These are phyloP conservation scores for Trypanosoma congolense DNA, from an alignment of 208 protist genomes.

Conservation along the genomic window DNA sequence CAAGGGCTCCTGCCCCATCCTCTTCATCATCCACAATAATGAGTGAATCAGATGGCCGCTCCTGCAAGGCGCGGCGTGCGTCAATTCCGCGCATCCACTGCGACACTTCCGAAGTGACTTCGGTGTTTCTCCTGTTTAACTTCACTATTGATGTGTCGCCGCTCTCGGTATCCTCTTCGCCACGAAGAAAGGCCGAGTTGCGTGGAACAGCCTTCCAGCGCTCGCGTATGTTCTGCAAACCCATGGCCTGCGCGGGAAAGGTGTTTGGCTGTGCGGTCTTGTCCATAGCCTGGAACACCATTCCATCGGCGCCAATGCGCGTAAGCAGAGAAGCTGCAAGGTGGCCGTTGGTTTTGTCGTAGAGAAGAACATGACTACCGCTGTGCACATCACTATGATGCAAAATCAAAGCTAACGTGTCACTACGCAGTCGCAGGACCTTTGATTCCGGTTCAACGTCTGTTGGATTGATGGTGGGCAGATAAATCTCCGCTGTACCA, in stretches of 20 bases:
- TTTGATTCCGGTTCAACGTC: constrained; percentile 48
- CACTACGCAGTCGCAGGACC: constrained; percentile 65
- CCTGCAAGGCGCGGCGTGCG: constrained; percentile 46
- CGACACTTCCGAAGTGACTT: constrained; percentile 23
- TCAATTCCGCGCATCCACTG: constrained; percentile 79
- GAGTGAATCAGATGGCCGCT: constrained; percentile 62
- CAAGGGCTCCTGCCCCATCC: constrained; percentile 30
- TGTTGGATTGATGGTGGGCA: constrained; percentile 77
- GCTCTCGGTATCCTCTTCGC: constrained; percentile 19
- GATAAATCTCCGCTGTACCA: constrained; percentile 68
- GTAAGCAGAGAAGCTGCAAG: constrained; percentile 66
- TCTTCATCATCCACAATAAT: constrained; percentile 61
- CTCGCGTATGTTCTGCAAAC: constrained; percentile 51
- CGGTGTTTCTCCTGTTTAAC: constrained; percentile 4
- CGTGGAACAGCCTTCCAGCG: constrained; percentile 83
- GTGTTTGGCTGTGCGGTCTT: constrained; percentile 73
- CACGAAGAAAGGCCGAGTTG: constrained; percentile 64
- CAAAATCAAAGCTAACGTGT: constrained; percentile 82
- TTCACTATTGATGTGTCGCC: constrained; percentile 23
- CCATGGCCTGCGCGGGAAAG: constrained; percentile 49
- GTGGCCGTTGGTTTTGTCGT: constrained; percentile 81
- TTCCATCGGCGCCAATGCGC: constrained; percentile 56
- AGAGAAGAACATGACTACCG: constrained; percentile 68
- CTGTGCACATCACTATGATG: constrained; percentile 81
- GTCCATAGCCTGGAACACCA: constrained; percentile 80